Percentiles rank a stretch among this genome's conserved stretches.
Evolutionary conservation across 2,329 filamentous ascomycete species (phyloP).

Genomic region (Sporothrix phasma): DNA sequence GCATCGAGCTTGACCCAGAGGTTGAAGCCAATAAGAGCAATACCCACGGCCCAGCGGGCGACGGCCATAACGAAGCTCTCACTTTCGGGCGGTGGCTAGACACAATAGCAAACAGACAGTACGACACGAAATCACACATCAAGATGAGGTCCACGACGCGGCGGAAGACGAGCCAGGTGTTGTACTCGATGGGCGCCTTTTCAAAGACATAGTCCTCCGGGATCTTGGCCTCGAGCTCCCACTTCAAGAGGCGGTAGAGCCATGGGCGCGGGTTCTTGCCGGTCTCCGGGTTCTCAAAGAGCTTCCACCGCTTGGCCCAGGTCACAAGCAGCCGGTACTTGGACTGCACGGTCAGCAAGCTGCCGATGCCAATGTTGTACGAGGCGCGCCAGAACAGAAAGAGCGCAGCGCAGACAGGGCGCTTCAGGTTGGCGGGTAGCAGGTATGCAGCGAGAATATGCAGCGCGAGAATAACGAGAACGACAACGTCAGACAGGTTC

Average conservation of each 20-base stretch:
- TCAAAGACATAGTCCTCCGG: conserved; percentile 89
- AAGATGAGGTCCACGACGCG: conserved; percentile 92
- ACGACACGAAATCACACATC: conserved; percentile 97
- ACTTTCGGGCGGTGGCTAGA: conserved; percentile 61
- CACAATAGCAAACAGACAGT: conserved; percentile 88
- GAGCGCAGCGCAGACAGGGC: conserved; percentile 67
- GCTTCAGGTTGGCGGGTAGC: conserved; percentile 59
- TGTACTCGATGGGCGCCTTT: conserved; percentile 91
- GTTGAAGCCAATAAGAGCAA: conserved; percentile 80
- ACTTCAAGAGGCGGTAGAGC: conserved; percentile 75
- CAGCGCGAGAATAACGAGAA: conserved; percentile 65
- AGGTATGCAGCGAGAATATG: conserved; percentile 66
- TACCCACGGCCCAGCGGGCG: conserved; percentile 69
- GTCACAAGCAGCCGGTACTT: conserved; percentile 74
- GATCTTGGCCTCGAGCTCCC: conserved; percentile 90
- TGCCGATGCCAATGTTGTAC: conserved; percentile 92
- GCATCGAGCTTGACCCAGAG: conserved; percentile 98
- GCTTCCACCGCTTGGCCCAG: conserved; percentile 75
- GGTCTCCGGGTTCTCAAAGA: conserved; percentile 77
- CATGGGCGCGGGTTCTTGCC: conserved; percentile 73
- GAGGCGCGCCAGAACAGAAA: conserved; percentile 88
- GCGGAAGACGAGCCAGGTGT: conserved; percentile 95
- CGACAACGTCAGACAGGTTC: conserved; percentile 75
- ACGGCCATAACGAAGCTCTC: conserved; percentile 61
- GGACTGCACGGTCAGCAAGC: conserved; percentile 81